A percentile compares a stretch with the other conserved stretches of the same genome.
These are phyloP conservation scores for Populus pruinosa DNA, from an alignment of 345 rosid species.

Conservation along the genomic window DNA sequence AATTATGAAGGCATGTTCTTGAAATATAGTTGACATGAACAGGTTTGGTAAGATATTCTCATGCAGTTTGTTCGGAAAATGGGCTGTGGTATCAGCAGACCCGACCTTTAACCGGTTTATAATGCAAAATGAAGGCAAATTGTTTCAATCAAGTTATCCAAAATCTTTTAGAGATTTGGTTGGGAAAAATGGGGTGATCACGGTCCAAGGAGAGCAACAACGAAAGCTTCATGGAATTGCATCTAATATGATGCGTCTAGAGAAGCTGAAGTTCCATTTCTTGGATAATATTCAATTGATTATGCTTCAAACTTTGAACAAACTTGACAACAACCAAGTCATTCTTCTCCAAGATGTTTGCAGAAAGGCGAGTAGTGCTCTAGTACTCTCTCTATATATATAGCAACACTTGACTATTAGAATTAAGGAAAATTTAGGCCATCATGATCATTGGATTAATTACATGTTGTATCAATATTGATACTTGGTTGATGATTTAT, in stretches of 20 bases:
- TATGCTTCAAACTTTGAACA: slow-evolving; percentile 43
- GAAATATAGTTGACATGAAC: neutral
- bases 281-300: slow-evolving; percentile 58
- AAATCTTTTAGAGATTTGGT: slow-evolving; percentile 83
- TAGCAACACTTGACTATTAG: neutral
- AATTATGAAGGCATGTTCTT: neutral
- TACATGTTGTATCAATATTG: no score
- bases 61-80: slow-evolving; percentile 70
- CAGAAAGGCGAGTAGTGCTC: slow-evolving; percentile 52
- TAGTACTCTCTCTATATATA: neutral
- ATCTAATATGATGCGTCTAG: slow-evolving; percentile 70
- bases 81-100: slow-evolving; percentile 75
- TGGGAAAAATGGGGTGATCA: slow-evolving; percentile 78
- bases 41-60: slow-evolving; percentile 78
- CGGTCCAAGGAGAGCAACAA: slow-evolving; percentile 73
- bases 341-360: slow-evolving; percentile 74
- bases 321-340: slow-evolving; percentile 43
- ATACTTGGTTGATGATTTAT: neutral
- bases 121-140: slow-evolving; percentile 76
- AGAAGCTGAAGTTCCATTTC: slow-evolving; percentile 65
- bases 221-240: slow-evolving; percentile 75
- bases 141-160: slow-evolving; percentile 83
- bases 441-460: no score
- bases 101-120: slow-evolving; percentile 62
- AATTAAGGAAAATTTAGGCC: neutral